Evolutionary conservation across 139 green algal species (phyloP).

Genomic region (Volvox reticuliferus): DNA sequence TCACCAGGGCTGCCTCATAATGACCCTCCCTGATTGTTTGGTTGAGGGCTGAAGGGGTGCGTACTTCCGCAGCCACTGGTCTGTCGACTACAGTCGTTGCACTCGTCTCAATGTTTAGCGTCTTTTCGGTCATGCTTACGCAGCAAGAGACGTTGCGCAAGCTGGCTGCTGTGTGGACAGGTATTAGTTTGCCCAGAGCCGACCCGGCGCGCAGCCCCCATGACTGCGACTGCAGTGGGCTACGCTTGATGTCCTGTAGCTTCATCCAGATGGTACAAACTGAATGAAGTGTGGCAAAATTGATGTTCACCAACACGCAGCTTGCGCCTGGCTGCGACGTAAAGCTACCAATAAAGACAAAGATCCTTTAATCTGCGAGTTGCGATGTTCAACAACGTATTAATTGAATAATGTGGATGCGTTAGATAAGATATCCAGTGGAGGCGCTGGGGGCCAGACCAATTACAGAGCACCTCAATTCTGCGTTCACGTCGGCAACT

Average conservation of each 20-base stretch:
- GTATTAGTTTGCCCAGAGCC: neutral
- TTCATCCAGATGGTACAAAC: neutral
- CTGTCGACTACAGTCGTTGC: neutral
- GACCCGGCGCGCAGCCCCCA: neutral
- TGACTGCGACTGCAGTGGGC: neutral
- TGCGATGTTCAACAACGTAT: too few species aligned
- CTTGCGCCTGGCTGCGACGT: too few species aligned
- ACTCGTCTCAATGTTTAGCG: neutral
- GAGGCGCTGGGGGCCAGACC: too few species aligned
- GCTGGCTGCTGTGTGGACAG: neutral
- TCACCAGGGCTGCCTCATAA: constrained; percentile 75
- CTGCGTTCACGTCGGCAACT: too few species aligned
- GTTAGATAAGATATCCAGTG: too few species aligned
- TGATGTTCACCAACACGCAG: too few species aligned
- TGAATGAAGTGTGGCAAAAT: too few species aligned
- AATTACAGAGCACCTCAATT: too few species aligned
- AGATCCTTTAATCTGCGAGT: too few species aligned
- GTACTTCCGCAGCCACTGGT: neutral
- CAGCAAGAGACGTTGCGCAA: neutral
- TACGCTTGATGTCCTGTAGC: neutral
- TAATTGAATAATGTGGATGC: too few species aligned
- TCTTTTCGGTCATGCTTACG: neutral
- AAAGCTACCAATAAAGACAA: too few species aligned
- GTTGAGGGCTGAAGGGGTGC: constrained; percentile 48
- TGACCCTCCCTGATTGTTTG: constrained; percentile 72